phyloP scores from a whole-genome alignment of 371 early-diverging fungal genomes.

The Umbelopsis sp. region DNA sequence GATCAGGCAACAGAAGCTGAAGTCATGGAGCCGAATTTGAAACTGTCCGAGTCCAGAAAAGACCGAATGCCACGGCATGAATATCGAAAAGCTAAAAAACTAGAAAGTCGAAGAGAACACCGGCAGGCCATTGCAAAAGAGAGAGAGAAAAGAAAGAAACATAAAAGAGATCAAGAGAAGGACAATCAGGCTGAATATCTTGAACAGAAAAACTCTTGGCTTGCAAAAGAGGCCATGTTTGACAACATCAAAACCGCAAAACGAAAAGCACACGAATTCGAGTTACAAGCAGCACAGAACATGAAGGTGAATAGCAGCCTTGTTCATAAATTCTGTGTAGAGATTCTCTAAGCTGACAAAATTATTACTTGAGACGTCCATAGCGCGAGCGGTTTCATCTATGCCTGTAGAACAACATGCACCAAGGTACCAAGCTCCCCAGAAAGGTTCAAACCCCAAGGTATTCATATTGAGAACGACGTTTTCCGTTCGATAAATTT shows the following conservation, averaged over 20 bases:
- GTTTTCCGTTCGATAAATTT: not conserved
- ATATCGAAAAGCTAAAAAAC: conserved; percentile 6
- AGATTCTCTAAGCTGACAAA: not conserved
- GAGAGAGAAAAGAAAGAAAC: not conserved
- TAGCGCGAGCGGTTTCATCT: not conserved
- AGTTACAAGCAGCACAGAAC: not conserved
- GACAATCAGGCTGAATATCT: not conserved
- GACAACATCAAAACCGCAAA: conserved; percentile 9
- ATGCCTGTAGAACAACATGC: not conserved
- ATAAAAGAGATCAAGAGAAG: not conserved
- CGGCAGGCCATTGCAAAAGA: not conserved
- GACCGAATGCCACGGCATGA: not conserved
- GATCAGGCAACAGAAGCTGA: not conserved
- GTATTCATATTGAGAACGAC: not conserved
- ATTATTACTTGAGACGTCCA: not conserved
- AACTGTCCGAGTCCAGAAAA: not conserved
- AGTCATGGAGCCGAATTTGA: not conserved
- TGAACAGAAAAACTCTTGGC: not conserved
- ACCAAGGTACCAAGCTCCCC: not conserved
- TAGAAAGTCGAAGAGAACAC: not conserved
- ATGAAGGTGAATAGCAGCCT: not conserved
- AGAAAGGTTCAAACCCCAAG: not conserved
- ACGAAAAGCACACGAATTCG: conserved; percentile 5
- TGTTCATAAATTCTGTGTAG: not conserved
- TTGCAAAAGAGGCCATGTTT: conserved; percentile 11